These are phyloP conservation scores for Galeopsis tetrahit DNA, from an alignment of 257 asterid genomes.

Conservation along the genomic window DNA sequence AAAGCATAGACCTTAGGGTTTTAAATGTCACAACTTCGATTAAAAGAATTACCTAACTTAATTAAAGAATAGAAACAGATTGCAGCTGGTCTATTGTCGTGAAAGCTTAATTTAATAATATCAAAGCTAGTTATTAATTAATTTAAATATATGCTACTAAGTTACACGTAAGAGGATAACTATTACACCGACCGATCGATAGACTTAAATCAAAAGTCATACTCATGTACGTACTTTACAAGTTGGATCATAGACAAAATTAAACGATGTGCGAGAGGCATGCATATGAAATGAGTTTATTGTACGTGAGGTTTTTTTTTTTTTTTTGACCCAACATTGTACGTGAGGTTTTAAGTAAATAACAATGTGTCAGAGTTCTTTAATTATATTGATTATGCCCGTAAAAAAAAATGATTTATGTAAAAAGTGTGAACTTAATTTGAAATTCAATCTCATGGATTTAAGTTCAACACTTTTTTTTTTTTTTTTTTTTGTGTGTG, in stretches of 20 bases:
- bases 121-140: not conserved
- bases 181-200: slow-evolving; percentile 24
- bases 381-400: not conserved
- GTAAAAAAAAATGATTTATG: no score
- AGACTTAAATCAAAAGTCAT: slow-evolving; percentile 18
- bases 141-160: slow-evolving; percentile 1
- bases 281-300: not conserved
- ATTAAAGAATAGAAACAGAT: not conserved
- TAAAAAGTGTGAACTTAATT: not conserved
- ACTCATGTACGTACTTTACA: not conserved
- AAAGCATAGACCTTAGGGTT: not conserved
- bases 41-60: slow-evolving; percentile 15
- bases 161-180: slow-evolving; percentile 13
- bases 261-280: not conserved
- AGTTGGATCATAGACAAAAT: not conserved
- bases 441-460: no score
- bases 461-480: no score
- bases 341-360: not conserved
- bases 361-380: not conserved
- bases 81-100: not conserved
- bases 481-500: no score
- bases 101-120: not conserved
- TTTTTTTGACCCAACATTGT: no score
- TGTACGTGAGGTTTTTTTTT: not conserved
- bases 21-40: slow-evolving; percentile 6